Evolutionary conservation across 1,284 basidiomycete species (phyloP).

Genomic region (Polyporus tsugae): DNA sequence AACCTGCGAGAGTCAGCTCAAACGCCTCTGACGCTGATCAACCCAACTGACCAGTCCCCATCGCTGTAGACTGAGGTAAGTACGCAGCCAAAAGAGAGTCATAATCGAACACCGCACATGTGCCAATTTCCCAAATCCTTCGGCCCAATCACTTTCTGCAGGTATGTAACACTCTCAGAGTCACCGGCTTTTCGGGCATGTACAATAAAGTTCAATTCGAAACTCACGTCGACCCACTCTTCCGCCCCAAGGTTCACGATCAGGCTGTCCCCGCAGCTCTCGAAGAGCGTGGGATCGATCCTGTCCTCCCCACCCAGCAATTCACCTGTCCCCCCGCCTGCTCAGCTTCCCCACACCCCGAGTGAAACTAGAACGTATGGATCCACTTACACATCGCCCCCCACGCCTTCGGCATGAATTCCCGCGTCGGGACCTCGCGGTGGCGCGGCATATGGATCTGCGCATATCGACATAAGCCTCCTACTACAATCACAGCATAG

Average conservation of each 20-base stretch:
- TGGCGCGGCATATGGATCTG: conserved; percentile 48
- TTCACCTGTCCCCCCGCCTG: conserved; percentile 36
- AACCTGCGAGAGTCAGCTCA: conserved; percentile 29
- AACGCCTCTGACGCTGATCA: too few species aligned
- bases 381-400: conserved; percentile 43
- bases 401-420: conserved; percentile 46
- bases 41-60: conserved; percentile 41
- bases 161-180: not conserved
- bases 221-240: conserved; percentile 40
- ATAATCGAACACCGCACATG: conserved; percentile 33
- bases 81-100: not conserved
- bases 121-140: conserved; percentile 48
- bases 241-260: conserved; percentile 46
- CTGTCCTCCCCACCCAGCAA: conserved; percentile 46
- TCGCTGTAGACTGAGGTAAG: conserved; percentile 31
- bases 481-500: not conserved
- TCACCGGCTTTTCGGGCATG: not conserved
- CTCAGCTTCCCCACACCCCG: not conserved
- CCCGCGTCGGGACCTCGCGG: conserved; percentile 41
- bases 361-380: too few species aligned
- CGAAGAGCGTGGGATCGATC: conserved; percentile 43
- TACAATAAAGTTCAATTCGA: not conserved
- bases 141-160: conserved; percentile 38
- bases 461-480: not conserved
- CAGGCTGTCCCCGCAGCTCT: conserved; percentile 45